These are phyloP conservation scores for Gossypium herbaceum DNA, from an alignment of 345 rosid species.

Conservation along the genomic window DNA sequence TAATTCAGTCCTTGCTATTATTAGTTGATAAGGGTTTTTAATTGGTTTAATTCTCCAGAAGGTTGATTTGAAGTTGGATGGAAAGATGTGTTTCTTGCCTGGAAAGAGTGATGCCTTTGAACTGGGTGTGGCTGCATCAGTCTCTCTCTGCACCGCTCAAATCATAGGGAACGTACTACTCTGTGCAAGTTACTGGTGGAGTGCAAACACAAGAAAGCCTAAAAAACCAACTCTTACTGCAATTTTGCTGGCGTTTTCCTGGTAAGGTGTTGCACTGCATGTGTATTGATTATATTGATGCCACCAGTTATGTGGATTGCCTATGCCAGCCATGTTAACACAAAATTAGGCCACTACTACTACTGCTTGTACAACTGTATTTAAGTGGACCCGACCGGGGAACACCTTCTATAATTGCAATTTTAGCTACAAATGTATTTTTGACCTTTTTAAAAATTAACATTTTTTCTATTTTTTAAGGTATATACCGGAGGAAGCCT, in stretches of 20 bases:
- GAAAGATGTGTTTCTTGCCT: constrained; percentile 52
- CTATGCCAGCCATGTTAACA: not conserved
- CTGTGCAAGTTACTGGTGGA: constrained; percentile 24
- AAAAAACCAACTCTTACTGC: constrained; percentile 23
- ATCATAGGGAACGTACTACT: constrained; percentile 43
- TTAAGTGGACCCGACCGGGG: not conserved
- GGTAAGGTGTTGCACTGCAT: constrained; percentile 37
- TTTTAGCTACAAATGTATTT: too few relatives aligned
- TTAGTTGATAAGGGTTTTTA: not conserved
- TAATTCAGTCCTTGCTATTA: not conserved
- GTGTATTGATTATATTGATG: not conserved
- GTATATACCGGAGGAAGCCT: accelerated
- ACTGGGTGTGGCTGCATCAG: constrained; percentile 50
- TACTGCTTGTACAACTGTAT: not conserved
- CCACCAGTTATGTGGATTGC: not conserved
- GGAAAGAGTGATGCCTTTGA: constrained; percentile 37
- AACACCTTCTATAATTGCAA: too few relatives aligned
- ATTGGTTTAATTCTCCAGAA: constrained; percentile 27
- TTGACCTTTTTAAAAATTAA: too few relatives aligned
- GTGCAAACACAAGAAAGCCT: constrained; percentile 22
- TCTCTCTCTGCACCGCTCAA: constrained; percentile 51
- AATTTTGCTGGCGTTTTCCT: constrained; percentile 48
- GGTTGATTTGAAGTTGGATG: constrained; percentile 58
- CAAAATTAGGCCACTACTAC: not conserved
- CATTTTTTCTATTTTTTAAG: too few relatives aligned